Base-by-base conservation (phyloP, 2,329 filamentous ascomycete genomes). In the Fusarium sp. region DNA sequence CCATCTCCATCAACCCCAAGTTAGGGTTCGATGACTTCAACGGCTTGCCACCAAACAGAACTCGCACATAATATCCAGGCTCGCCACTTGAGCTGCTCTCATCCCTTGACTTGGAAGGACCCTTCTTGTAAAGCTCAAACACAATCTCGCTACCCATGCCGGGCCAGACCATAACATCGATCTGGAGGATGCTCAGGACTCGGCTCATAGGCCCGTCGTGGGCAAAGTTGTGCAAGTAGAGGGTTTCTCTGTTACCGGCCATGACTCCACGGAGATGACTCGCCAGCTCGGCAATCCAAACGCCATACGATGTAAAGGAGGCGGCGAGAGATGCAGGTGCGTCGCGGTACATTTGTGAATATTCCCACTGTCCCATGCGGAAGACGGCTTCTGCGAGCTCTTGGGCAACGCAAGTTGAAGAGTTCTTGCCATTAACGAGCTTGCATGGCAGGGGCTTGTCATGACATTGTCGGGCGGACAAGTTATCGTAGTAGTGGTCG, bases 401-500 rank as follows among this genome's bases (percentile, higher is more conserved):
- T 76, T 91, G 90, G 4, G 88, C 88, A 45, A 95, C 84, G 79
- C 94, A 96, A 0, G 84, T 82, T 0, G 83, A 83, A 63, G 88
- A 86, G 70, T 87, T 87, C 64, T 77, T 76, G 72, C 82, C 83
- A 67, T 82, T 73, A 20, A 86, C 82, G 8, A 88, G 81, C 71
- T 88, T 90, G 83, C 94, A 96, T 0, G 94, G 94, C 0, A 95
- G 84, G 0, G 93, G 89, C 77, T 93, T 94, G 20, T 82, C 84
- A 79, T 97, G 94, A 81, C 94, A 97, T 79, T 95, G 92, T 0
- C 94, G 88, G 0, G 94, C 92, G 0, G 93, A 95, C 2, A 97
- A 87, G 78, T 95, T 97, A 81, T 97, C 94, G 77, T 92, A 97
- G 84, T 97, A 97, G 82, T 95, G 94, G 79, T 97, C 94, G 77